These are phyloP conservation scores for Zea luxurians DNA, from an alignment of 176 grass and related monocot species.

Conservation along the genomic window DNA sequence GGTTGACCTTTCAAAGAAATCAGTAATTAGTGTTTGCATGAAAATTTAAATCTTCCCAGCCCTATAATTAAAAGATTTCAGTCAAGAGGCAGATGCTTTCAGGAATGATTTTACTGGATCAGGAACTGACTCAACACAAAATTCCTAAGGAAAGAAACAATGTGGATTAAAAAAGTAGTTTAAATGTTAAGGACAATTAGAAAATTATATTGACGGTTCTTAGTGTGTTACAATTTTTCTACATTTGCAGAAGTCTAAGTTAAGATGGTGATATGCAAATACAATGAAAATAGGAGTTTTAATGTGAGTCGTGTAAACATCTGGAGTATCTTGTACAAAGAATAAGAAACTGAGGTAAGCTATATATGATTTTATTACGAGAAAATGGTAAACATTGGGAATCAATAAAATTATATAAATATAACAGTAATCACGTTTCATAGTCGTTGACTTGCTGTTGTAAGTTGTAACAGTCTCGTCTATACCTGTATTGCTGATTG, in stretches of 20 bases:
- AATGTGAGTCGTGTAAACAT: background rate
- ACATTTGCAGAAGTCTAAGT: background rate
- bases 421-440: background rate
- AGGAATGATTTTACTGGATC: too few relatives aligned
- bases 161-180: slow-evolving; percentile 14
- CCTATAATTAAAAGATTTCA: slow-evolving; percentile 10
- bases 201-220: background rate
- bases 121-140: background rate
- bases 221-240: background rate
- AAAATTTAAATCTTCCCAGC: background rate
- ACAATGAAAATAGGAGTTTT: background rate
- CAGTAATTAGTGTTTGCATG: slow-evolving; percentile 14
- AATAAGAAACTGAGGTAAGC: background rate
- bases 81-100: background rate
- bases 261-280: background rate
- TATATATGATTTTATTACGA: background rate
- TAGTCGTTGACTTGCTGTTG: background rate
- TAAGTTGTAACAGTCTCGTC: background rate
- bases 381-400: background rate
- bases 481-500: slow-evolving; percentile 83
- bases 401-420: background rate
- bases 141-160: background rate
- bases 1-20: background rate
- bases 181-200: slow-evolving; percentile 16
- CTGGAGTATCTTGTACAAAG: background rate